A percentile compares a stretch with the other conserved stretches of the same genome.
phyloP scores from a whole-genome alignment of 2,329 filamentous ascomycete genomes.

The Amauroascus verrucosus region DNA sequence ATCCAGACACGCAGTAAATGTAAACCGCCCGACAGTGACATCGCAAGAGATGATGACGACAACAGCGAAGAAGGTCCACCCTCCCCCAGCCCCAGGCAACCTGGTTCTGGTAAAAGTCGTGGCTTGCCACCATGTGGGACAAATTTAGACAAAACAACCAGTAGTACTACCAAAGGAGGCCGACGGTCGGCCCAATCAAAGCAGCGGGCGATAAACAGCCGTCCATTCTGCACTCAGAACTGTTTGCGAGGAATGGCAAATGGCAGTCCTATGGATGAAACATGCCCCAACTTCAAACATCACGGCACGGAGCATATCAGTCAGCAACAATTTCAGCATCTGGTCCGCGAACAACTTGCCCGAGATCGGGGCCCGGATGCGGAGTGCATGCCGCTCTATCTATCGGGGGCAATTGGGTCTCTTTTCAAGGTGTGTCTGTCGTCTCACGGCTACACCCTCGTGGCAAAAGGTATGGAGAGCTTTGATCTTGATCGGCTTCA shows the following conservation, averaged over 20 bases:
- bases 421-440: conserved; percentile 19
- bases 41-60: no score
- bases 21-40: no score
- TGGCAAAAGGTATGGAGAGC: conserved; percentile 16
- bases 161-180: no score
- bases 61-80: no score
- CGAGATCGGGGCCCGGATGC: conserved; percentile 5
- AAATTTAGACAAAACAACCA: no score
- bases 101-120: no score
- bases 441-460: conserved; percentile 18
- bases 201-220: conserved; percentile 4
- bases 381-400: conserved; percentile 16
- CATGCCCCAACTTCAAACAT: conserved; percentile 30
- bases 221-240: conserved; percentile 32
- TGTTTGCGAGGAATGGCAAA: conserved; percentile 31
- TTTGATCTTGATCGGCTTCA: conserved; percentile 1
- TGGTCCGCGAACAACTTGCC: conserved; percentile 10
- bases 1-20: no score
- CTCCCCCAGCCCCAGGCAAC: no score
- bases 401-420: conserved; percentile 17
- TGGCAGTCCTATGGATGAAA: conserved; percentile 24
- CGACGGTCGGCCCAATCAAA: no score
- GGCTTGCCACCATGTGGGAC: no score
- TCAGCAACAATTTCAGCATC: not conserved
- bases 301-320: not conserved